These are phyloP conservation scores for Escovopsis sp. DNA, from an alignment of 2,329 filamentous ascomycete species.

Conservation along the genomic window DNA sequence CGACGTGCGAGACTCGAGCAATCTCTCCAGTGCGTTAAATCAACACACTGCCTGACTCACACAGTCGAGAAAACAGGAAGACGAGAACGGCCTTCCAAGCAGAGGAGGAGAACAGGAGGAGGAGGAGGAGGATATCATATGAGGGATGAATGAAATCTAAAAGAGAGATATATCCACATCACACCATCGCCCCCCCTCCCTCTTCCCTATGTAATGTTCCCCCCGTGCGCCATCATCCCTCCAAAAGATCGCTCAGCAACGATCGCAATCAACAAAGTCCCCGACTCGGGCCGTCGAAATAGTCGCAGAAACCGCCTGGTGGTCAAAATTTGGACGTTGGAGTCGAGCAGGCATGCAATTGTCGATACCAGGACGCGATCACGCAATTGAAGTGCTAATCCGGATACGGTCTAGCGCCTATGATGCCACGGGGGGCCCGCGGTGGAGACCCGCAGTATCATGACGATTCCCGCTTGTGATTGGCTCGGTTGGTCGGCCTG, in stretches of 20 bases:
- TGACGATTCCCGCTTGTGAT: slow-evolving; percentile 21
- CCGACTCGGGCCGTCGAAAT: no score
- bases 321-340: no score
- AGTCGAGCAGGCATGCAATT: slow-evolving; percentile 11
- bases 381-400: slow-evolving; percentile 23
- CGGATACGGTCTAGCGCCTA: slow-evolving; percentile 16
- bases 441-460: slow-evolving; percentile 7
- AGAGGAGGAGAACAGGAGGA: not conserved
- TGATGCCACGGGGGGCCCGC: slow-evolving; percentile 12
- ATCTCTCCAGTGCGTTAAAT: not conserved
- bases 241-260: no score
- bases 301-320: no score
- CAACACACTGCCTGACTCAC: not conserved
- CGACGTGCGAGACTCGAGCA: not conserved
- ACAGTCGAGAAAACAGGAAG: not conserved
- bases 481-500: slow-evolving; percentile 6
- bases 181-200: not conserved
- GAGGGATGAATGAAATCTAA: slow-evolving; percentile 7
- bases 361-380: slow-evolving; percentile 24
- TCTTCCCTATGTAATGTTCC: no score
- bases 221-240: no score
- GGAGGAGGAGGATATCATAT: slow-evolving; percentile 3
- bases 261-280: no score
- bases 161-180: not conserved
- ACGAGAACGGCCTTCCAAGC: not conserved